Evolutionary conservation across 495 filamentous ascomycete genomes (phyloP).

Genomic region (Penicillium verhagenii): DNA sequence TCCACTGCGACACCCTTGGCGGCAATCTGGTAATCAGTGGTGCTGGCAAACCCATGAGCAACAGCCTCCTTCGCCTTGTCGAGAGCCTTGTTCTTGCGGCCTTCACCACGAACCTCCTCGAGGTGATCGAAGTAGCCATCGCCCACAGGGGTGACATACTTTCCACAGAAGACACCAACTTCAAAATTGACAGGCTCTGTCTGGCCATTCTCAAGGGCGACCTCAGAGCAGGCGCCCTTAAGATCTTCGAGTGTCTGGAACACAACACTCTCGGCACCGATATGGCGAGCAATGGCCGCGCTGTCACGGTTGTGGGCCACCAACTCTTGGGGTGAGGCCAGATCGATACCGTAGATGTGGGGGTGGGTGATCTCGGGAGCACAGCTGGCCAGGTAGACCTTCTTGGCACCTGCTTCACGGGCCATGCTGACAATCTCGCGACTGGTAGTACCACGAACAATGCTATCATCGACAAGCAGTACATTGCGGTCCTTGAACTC

Average conservation of each 20-base stretch:
- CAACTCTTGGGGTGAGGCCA: conserved; percentile 78
- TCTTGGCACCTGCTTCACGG: conserved; percentile 82
- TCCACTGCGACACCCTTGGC: conserved; percentile 61
- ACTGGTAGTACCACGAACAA: conserved; percentile 89
- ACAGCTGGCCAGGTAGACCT: conserved; percentile 88
- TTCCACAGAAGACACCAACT: conserved; percentile 94
- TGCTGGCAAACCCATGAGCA: conserved; percentile 60
- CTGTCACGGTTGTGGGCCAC: conserved; percentile 77
- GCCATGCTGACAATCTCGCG: conserved; percentile 94
- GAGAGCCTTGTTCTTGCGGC: conserved; percentile 66
- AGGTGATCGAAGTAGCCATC: conserved; percentile 87
- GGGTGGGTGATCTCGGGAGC: conserved; percentile 81
- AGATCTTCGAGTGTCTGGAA: conserved; percentile 87
- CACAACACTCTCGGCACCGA: conserved; percentile 89
- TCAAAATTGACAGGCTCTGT: conserved; percentile 68
- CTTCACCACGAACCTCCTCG: conserved; percentile 71
- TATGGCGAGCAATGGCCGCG: conserved; percentile 69
- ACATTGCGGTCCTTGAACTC: conserved; percentile 87
- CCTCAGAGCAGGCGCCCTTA: conserved; percentile 74
- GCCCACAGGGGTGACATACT: conserved; percentile 80
- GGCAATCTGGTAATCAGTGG: conserved; percentile 61
- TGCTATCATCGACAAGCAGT: conserved; percentile 86
- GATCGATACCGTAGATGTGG: conserved; percentile 86
- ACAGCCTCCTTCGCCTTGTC: conserved; percentile 69
- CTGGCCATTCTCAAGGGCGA: conserved; percentile 53